These are phyloP conservation scores for Daldinia caldariorum DNA, from an alignment of 495 filamentous ascomycete species.

Conservation along the genomic window DNA sequence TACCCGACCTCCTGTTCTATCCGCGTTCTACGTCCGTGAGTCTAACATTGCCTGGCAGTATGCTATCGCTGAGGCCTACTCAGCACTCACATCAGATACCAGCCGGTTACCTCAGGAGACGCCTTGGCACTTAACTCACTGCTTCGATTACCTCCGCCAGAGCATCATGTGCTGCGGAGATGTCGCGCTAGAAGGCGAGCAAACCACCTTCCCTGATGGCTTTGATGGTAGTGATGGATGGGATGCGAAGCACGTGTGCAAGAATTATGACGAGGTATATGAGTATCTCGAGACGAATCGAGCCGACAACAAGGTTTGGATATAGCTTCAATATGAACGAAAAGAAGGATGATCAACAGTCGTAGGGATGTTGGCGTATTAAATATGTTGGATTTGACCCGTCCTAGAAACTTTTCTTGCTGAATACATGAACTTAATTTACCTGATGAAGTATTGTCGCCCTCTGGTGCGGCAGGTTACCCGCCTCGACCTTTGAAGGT, in stretches of 20 bases:
- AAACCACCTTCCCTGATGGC: conserved; percentile 54
- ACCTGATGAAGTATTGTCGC: background rate
- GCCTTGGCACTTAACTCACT: conserved; percentile 58
- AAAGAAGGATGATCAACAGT: background rate
- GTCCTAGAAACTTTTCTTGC: background rate
- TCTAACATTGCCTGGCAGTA: conserved; percentile 25
- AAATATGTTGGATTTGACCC: background rate
- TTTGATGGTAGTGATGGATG: conserved; percentile 57
- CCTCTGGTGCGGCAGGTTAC: too few relatives aligned
- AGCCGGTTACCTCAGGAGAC: conserved; percentile 49
- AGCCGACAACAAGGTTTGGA: conserved; percentile 54
- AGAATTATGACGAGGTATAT: conserved; percentile 52
- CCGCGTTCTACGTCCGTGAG: too few relatives aligned
- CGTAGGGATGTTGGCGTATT: background rate
- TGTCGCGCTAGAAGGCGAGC: conserved; percentile 55
- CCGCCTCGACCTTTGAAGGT: too few relatives aligned
- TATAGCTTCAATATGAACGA: conserved; percentile 40
- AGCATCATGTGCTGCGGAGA: conserved; percentile 60
- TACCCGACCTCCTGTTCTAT: background rate
- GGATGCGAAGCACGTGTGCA: conserved; percentile 60
- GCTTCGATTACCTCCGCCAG: conserved; percentile 61
- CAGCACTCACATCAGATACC: conserved; percentile 48
- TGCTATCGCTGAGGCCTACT: conserved; percentile 53
- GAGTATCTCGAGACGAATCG: conserved; percentile 52
- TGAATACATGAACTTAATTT: background rate